Conservation (phyloP, 2,329 filamentous ascomycete genomes). For the Whalleya microplaca region DNA sequence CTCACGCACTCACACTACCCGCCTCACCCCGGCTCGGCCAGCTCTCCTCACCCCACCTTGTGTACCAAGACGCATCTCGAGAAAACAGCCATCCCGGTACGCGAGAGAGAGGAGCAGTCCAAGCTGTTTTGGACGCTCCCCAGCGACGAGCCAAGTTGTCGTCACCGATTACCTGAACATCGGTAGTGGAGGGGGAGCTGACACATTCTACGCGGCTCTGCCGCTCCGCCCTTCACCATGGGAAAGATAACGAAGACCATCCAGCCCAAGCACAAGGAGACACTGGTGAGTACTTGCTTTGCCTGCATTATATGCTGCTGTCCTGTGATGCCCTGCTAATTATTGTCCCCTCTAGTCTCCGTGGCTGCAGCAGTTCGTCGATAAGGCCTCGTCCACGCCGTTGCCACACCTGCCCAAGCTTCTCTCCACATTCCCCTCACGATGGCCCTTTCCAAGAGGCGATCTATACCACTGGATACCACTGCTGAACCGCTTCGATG, state of each 20-base stretch:
- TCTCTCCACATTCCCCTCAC: slow-evolving; percentile 78
- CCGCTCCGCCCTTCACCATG: slow-evolving; percentile 64
- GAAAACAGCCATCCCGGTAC: neutral
- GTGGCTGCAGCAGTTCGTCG: slow-evolving; percentile 81
- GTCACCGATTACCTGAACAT: slow-evolving; percentile 42
- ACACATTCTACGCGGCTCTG: slow-evolving; percentile 55
- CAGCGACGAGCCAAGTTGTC: slow-evolving; percentile 42
- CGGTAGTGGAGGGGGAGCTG: slow-evolving; percentile 63
- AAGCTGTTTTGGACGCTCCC: slow-evolving; percentile 35
- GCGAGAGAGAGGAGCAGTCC: slow-evolving; percentile 36
- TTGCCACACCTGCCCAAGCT: slow-evolving; percentile 77
- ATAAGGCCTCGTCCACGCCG: slow-evolving; percentile 67
- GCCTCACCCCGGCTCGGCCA: slow-evolving; percentile 13
- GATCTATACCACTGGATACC: slow-evolving; percentile 99
- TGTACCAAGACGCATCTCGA: slow-evolving; percentile 20
- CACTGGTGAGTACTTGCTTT: slow-evolving; percentile 56
- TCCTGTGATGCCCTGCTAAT: slow-evolving; percentile 20
- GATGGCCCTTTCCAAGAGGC: slow-evolving; percentile 94
- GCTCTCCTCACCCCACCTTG: slow-evolving; percentile 18
- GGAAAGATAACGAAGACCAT: slow-evolving; percentile 70
- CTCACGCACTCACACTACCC: no score
- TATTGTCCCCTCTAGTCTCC: slow-evolving; percentile 66
- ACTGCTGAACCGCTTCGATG: slow-evolving; percentile 90
- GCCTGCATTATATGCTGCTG: slow-evolving; percentile 8
- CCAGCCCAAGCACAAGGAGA: slow-evolving; percentile 69